Conservation (phyloP, 371 early-diverging fungal species). For the Conidiobolus incongruus region DNA sequence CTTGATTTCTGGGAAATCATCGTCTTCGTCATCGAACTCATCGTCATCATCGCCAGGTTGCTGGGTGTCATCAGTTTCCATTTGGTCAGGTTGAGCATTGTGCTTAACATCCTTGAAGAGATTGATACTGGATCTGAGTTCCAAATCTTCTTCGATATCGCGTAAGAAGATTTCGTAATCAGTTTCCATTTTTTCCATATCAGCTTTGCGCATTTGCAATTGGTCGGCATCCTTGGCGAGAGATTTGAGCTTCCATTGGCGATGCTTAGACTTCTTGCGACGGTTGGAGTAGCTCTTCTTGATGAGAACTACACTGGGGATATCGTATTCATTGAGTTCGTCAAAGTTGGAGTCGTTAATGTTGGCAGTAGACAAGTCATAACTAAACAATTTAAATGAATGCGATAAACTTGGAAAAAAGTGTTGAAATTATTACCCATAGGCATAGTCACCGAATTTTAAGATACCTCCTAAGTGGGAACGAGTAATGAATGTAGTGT, state of each 20-base stretch:
- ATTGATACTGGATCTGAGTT: constrained; percentile 77
- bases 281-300: constrained; percentile 78
- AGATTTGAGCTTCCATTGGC: constrained; percentile 80
- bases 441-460: constrained; percentile 72
- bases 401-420: no score
- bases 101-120: constrained; percentile 43
- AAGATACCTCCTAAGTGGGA: constrained; percentile 85
- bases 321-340: constrained; percentile 20
- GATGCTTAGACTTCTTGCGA: constrained; percentile 55
- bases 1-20: constrained; percentile 74
- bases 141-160: constrained; percentile 92
- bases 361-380: constrained; percentile 69
- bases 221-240: constrained; percentile 73
- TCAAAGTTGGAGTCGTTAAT: constrained; percentile 78
- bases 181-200: constrained; percentile 36
- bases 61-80: no score
- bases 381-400: constrained; percentile 9
- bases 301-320: constrained; percentile 76
- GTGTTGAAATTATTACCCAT: constrained; percentile 21
- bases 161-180: constrained; percentile 79
- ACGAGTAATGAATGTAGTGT: constrained; percentile 60
- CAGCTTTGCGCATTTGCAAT: constrained; percentile 48
- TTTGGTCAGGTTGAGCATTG: no score
- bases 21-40: no score
- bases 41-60: no score